phyloP scores from a whole-genome alignment of 805 yeast species.

The Monosporozyma aerobia region DNA sequence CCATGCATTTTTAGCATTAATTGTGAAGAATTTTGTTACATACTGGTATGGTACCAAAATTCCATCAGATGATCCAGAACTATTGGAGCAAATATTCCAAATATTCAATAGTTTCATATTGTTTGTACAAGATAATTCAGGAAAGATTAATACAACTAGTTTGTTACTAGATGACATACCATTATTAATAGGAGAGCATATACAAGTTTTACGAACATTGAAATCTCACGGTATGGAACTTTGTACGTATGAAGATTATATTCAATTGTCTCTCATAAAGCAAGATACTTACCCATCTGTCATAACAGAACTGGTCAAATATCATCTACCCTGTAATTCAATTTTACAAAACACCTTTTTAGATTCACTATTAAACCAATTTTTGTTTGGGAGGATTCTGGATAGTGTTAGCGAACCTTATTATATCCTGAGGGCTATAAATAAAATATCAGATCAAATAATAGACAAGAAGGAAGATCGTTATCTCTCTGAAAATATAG shows the following conservation, averaged over 20 bases:
- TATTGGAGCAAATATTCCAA: slow-evolving; percentile 13
- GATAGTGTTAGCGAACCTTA: slow-evolving; percentile 23
- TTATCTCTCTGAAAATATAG: background rate
- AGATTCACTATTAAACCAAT: slow-evolving; percentile 15
- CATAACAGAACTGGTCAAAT: slow-evolving; percentile 9
- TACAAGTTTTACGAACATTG: slow-evolving; percentile 6
- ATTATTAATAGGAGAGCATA: slow-evolving; percentile 16
- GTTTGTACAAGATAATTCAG: background rate
- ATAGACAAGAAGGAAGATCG: background rate
- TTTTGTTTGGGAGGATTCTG: slow-evolving; percentile 18
- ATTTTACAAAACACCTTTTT: slow-evolving; percentile 18
- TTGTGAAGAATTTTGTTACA: slow-evolving; percentile 19
- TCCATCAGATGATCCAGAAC: slow-evolving; percentile 18
- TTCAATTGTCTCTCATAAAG: slow-evolving; percentile 8
- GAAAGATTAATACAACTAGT: slow-evolving; percentile 7
- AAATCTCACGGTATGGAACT: background rate
- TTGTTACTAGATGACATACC: slow-evolving; percentile 23
- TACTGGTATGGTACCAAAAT: slow-evolving; percentile 29
- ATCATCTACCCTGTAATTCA: slow-evolving; percentile 11
- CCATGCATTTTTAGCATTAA: slow-evolving; percentile 19
- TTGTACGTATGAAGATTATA: slow-evolving; percentile 7
- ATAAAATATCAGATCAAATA: slow-evolving; percentile 7
- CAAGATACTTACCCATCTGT: slow-evolving; percentile 13
- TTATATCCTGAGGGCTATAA: slow-evolving; percentile 14
- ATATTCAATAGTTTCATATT: slow-evolving; percentile 8